phyloP scores from a whole-genome alignment of 1,284 basidiomycete species.

The Cutaneotrichosporon dermatis region DNA sequence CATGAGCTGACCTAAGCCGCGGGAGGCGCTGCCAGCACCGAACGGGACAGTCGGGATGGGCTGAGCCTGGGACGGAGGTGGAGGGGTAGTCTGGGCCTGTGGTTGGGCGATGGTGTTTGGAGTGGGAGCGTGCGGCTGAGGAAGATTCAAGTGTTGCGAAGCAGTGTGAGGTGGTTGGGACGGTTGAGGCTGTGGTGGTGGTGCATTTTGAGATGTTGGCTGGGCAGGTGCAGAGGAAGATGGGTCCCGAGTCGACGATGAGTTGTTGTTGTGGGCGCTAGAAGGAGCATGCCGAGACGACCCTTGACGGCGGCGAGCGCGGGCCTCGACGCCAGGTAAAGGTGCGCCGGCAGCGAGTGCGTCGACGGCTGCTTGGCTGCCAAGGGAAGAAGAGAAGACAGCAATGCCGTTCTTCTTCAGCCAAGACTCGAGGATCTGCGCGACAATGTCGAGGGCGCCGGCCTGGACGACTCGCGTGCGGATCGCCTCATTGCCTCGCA shows the following conservation, averaged over 20 bases:
- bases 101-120: neutral
- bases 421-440: conserved; percentile 92
- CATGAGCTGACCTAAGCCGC: conserved; percentile 4
- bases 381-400: conserved; percentile 44
- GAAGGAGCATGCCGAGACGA: neutral
- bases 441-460: conserved; percentile 89
- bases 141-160: neutral
- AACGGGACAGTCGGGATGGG: neutral
- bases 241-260: neutral
- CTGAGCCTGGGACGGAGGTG: neutral
- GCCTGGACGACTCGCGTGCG: conserved; percentile 92
- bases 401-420: conserved; percentile 65
- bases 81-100: neutral
- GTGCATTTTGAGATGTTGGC: neutral
- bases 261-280: neutral
- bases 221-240: neutral
- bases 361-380: conserved; percentile 60
- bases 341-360: conserved; percentile 51
- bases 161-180: neutral
- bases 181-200: neutral
- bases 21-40: neutral
- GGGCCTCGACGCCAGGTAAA: conserved; percentile 45
- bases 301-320: conserved; percentile 2
- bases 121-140: neutral
- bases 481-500: conserved; percentile 89